Percentiles rank a stretch among this genome's conserved stretches.
Conservation (phyloP, 805 yeast species). For the Kodamaea neixiangensis region DNA sequence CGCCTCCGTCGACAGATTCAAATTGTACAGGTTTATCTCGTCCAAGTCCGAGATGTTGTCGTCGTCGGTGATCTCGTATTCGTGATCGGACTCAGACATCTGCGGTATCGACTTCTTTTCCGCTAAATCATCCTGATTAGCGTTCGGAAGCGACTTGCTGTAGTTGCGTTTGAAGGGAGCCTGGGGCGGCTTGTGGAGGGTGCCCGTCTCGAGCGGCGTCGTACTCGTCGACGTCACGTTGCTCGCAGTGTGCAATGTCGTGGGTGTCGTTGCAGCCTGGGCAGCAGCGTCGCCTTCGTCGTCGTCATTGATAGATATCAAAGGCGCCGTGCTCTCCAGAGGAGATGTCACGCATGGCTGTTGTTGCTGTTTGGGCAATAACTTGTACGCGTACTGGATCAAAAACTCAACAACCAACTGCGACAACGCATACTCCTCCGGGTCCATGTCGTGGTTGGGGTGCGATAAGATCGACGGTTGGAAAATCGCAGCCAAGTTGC, state of each 20-base stretch:
- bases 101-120: constrained; percentile 45
- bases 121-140: constrained; percentile 37
- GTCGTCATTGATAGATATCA: background rate
- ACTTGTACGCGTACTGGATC: constrained; percentile 79
- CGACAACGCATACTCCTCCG: constrained; percentile 86
- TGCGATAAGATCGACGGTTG: constrained; percentile 96
- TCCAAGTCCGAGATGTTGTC: constrained; percentile 19
- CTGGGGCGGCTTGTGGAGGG: constrained; percentile 15
- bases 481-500: constrained; percentile 92
- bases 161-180: constrained; percentile 27
- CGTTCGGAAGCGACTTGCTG: constrained; percentile 35
- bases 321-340: constrained; percentile 1
- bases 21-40: constrained; percentile 11
- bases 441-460: constrained; percentile 89
- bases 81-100: constrained; percentile 45
- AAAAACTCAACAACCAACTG: constrained; percentile 85
- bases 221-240: constrained; percentile 18
- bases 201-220: constrained; percentile 16
- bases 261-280: background rate
- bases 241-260: constrained; percentile 4
- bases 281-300: background rate
- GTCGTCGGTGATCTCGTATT: constrained; percentile 34
- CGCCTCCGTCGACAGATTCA: constrained; percentile 2
- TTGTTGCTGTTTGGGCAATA: constrained; percentile 54
- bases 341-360: background rate